A percentile compares a stretch with the other conserved stretches of the same genome.
Conservation (phyloP, 1,284 basidiomycete species). For the Naganishia sp. region DNA sequence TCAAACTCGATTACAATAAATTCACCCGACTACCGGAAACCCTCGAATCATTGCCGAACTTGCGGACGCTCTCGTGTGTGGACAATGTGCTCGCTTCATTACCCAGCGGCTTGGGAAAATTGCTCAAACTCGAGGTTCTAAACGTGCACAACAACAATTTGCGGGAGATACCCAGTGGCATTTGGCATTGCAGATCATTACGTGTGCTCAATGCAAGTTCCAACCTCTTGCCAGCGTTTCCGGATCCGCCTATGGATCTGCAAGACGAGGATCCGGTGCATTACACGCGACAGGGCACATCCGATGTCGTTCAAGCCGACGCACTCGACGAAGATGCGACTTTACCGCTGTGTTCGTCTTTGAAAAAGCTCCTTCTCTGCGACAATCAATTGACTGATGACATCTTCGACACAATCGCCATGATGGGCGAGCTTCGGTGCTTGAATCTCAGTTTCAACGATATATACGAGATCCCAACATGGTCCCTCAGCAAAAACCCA, state of each 20-base stretch:
- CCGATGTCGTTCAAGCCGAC: not conserved
- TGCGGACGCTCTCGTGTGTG: slow-evolving; percentile 78
- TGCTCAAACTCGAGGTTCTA: slow-evolving; percentile 74
- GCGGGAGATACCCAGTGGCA: slow-evolving; percentile 67
- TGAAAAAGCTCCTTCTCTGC: slow-evolving; percentile 78
- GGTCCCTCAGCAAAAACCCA: slow-evolving; percentile 70
- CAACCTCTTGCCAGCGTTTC: slow-evolving; percentile 77
- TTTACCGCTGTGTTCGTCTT: slow-evolving; percentile 64
- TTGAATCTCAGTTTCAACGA: slow-evolving; percentile 96
- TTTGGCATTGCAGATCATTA: slow-evolving; percentile 85
- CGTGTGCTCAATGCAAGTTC: slow-evolving; percentile 81
- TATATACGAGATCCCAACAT: slow-evolving; percentile 81
- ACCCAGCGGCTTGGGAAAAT: slow-evolving; percentile 73
- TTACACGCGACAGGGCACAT: slow-evolving; percentile 7
- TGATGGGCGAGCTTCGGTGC: slow-evolving; percentile 73
- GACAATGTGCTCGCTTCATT: slow-evolving; percentile 83
- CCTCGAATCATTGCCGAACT: slow-evolving; percentile 69
- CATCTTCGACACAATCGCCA: slow-evolving; percentile 69
- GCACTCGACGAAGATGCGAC: not conserved
- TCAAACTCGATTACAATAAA: slow-evolving; percentile 83
- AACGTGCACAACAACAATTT: slow-evolving; percentile 93
- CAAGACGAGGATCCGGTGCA: slow-evolving; percentile 30
- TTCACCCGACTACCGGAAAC: slow-evolving; percentile 81
- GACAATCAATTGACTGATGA: slow-evolving; percentile 90
- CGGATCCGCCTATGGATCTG: slow-evolving; percentile 60